These are phyloP conservation scores for Quercus lobata DNA, from an alignment of 331 rosid species.

Conservation along the genomic window DNA sequence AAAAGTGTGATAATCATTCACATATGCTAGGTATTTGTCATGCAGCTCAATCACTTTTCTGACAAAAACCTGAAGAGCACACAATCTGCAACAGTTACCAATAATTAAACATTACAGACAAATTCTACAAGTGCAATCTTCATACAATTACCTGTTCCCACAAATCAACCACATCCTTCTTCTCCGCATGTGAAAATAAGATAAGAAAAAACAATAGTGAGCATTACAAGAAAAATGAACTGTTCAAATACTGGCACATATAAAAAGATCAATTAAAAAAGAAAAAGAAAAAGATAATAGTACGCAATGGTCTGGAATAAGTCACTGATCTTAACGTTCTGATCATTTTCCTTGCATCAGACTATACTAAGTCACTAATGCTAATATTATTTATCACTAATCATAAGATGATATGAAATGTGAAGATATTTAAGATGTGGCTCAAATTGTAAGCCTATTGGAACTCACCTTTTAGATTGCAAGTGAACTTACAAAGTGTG, in stretches of 20 bases:
- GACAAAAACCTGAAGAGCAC: constrained; percentile 43
- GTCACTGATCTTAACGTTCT: neutral
- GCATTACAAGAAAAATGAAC: neutral
- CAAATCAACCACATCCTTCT: constrained; percentile 40
- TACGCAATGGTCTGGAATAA: neutral
- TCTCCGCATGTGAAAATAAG: constrained; percentile 34
- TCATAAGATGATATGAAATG: neutral
- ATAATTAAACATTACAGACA: neutral
- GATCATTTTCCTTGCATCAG: neutral
- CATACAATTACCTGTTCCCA: constrained; percentile 41
- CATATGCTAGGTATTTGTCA: constrained; percentile 88
- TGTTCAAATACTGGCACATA: neutral
- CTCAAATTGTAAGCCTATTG: neutral
- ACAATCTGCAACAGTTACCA: constrained; percentile 28
- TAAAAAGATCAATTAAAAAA: neutral
- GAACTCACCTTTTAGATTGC: neutral
- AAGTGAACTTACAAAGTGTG: neutral
- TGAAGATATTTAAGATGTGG: neutral
- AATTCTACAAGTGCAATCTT: constrained; percentile 3
- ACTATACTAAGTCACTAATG: neutral
- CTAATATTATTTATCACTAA: neutral
- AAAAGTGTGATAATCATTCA: constrained; percentile 73
- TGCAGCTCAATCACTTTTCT: constrained; percentile 79
- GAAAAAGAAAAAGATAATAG: neutral
- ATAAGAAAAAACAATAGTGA: neutral